A percentile compares a stretch with the other conserved stretches of the same genome.
Evolutionary conservation across 345 rosid species (phyloP).

Genomic region (Theobroma cacao): DNA sequence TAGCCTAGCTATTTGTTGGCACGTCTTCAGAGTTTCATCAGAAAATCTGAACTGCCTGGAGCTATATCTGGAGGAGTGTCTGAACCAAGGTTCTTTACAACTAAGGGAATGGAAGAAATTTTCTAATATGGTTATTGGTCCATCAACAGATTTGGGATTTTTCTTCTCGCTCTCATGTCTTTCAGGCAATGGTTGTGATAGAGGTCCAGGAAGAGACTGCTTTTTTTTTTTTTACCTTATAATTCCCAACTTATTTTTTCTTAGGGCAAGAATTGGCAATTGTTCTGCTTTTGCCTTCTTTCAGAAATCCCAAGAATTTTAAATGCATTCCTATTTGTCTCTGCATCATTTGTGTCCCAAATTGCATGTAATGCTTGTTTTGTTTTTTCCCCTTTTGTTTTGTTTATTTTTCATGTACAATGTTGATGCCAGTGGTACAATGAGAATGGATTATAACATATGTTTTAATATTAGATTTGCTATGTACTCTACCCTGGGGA

Average conservation of each 20-base stretch:
- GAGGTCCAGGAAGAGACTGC: too few species aligned
- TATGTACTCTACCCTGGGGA: constrained; percentile 80
- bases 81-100: background rate
- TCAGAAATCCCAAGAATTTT: background rate
- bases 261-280: too few species aligned
- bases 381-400: background rate
- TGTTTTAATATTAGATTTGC: constrained; percentile 48
- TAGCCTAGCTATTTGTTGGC: background rate
- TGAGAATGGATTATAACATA: background rate
- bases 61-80: background rate
- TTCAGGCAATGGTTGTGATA: too few species aligned
- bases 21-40: constrained; percentile 6
- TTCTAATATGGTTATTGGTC: background rate
- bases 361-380: background rate
- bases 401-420: constrained; percentile 7
- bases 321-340: background rate
- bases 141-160: too few species aligned
- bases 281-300: background rate
- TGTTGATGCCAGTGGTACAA: background rate
- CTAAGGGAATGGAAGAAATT: background rate
- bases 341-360: background rate
- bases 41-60: background rate
- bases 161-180: too few species aligned
- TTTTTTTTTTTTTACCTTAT: too few species aligned
- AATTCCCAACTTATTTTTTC: too few species aligned